Base-by-base conservation (phyloP, 2,329 filamentous ascomycete species). In the Cucurbitaria berberidis region DNA sequence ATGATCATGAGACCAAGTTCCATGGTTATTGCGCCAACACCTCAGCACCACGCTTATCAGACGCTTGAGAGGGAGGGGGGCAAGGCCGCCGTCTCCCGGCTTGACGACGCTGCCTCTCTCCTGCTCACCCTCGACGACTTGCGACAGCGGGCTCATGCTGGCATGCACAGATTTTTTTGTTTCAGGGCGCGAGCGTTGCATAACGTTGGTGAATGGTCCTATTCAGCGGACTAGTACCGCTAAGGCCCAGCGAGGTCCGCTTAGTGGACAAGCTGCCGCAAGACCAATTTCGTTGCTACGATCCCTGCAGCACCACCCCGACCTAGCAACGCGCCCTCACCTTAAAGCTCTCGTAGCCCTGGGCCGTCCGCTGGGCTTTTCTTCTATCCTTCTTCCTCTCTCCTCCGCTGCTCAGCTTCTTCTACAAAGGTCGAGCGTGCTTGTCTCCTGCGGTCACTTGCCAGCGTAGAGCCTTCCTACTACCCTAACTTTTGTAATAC, bases 311-410 rank as follows among this genome's bases (percentile, higher is more conserved):
- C 45, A 13, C 32, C 43, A 60, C 65, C 64, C 53, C 59, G 48
- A 65, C 71, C 69, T 67, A 72, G 68, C 71, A 73, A 72, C 70
- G 62, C 62, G 62, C 63, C 61, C 65, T 62, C 64, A 72, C 63
- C 62, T 69, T 70, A 73, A 74, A 72, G 66, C 64, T 66, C 59
- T 65, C 57, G 48, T 64, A 59, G 66, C 67, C 68, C 67, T 66
- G 62, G 63, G 51, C 51, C 55, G 43, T 52, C 62, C 55, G 55
- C 57, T 59, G 53, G 51, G 44, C 61, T 64, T 68, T 60, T 60
- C 56, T 58, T 55, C n/a, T 68, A 64, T 60, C 64, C 64, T 62
- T 67, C 62, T 67, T 63, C 59, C 64, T 64, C 67, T 64, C 64
- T 62, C 62, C 69, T 68, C 70, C 63, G 53, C 61, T 61, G 54